phyloP scores from a whole-genome alignment of 2,329 filamentous ascomycete species.

The Fusarium liriodendri region DNA sequence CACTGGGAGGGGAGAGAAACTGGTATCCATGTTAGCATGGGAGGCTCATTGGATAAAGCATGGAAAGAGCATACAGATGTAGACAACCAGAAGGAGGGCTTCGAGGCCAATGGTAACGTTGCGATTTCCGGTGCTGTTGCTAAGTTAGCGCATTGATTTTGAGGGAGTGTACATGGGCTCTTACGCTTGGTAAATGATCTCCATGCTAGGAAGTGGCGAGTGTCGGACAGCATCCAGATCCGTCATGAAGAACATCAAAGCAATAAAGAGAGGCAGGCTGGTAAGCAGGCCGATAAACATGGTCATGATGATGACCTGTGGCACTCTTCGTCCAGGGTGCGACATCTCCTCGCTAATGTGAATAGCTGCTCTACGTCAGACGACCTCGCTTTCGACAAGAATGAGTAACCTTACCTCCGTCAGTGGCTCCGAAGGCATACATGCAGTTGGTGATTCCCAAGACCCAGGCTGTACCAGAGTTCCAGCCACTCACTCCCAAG shows the following conservation, averaged over 20 bases:
- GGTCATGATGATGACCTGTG: conserved; percentile 19
- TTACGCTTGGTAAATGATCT: conserved; percentile 20
- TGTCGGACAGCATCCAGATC: conserved; percentile 11
- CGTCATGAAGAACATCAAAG: conserved; percentile 21
- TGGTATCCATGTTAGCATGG: not conserved
- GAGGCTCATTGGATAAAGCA: too few relatives aligned
- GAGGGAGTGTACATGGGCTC: fast-evolving
- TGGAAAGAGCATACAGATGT: not conserved
- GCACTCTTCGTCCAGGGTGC: conserved; percentile 16
- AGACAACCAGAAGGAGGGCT: conserved; percentile 2
- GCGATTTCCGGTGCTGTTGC: conserved; percentile 5
- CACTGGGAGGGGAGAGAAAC: conserved; percentile 3
- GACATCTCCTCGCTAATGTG: conserved; percentile 30
- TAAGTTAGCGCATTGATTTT: not conserved
- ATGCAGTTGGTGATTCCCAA: conserved; percentile 20
- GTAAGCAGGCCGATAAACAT: conserved; percentile 12
- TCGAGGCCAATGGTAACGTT: conserved; percentile 2
- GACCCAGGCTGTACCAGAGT: conserved; percentile 10
- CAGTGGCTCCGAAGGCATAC: conserved; percentile 22
- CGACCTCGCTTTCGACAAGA: fast-evolving
- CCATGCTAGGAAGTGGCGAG: conserved; percentile 22
- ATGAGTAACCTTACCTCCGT: conserved; percentile 1
- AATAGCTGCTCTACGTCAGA: not conserved
- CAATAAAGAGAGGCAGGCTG: conserved; percentile 9
- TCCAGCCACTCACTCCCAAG: conserved; percentile 17